Conservation (phyloP, 768 basidiomycete species). For the Naematelia aurantialba region DNA sequence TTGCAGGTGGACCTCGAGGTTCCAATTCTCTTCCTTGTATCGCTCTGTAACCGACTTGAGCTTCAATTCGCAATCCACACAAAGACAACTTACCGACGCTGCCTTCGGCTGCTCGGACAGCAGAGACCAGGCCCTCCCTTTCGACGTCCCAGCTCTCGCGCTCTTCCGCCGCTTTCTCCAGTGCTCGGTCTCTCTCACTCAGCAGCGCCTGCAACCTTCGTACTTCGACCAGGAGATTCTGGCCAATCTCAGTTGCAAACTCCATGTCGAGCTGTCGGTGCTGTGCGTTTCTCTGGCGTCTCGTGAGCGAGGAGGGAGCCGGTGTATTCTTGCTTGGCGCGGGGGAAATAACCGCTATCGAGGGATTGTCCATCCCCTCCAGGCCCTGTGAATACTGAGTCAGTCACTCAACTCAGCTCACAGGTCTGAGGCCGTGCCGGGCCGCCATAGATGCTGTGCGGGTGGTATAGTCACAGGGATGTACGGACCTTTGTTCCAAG, state of each 20-base stretch:
- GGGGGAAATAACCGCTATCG: slow-evolving; percentile 56
- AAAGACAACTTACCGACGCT: slow-evolving; percentile 61
- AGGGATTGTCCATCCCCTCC: neutral
- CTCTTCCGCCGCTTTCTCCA: slow-evolving; percentile 87
- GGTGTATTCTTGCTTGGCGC: neutral
- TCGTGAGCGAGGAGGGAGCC: slow-evolving; percentile 19
- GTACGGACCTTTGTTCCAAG: slow-evolving; percentile 38
- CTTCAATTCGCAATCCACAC: neutral
- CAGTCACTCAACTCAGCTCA: no score
- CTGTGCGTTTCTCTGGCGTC: slow-evolving; percentile 44
- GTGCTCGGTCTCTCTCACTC: slow-evolving; percentile 84
- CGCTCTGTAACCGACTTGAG: slow-evolving; percentile 60
- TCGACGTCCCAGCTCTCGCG: slow-evolving; percentile 80
- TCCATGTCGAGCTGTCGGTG: slow-evolving; percentile 57
- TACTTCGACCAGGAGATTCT: slow-evolving; percentile 84
- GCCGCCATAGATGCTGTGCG: no score
- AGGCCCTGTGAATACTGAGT: neutral
- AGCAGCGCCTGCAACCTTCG: slow-evolving; percentile 84
- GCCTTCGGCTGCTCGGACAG: slow-evolving; percentile 75
- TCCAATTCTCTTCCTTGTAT: slow-evolving; percentile 99
- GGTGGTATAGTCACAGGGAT: no score
- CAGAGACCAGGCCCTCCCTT: slow-evolving; percentile 67
- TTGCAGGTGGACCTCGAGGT: slow-evolving; percentile 87
- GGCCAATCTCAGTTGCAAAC: slow-evolving; percentile 97
- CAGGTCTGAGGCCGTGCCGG: no score